Percentiles rank a stretch among this genome's conserved stretches.
These are phyloP conservation scores for Amanita exitialis DNA, from an alignment of 768 basidiomycete species.

Conservation along the genomic window DNA sequence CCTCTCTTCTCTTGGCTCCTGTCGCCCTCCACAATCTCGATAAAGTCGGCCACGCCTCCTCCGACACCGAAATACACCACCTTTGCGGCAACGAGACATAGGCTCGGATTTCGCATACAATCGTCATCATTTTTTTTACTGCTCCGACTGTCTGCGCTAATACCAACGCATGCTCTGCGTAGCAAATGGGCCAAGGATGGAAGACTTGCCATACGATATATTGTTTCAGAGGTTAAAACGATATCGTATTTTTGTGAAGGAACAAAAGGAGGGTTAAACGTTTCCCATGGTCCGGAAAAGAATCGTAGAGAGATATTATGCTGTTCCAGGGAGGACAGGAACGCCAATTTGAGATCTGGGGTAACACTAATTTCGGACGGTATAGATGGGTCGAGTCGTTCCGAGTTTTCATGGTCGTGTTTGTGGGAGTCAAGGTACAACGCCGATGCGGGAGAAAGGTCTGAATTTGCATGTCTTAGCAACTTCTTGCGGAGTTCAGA, in stretches of 20 bases:
- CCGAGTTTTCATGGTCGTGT: slow-evolving; percentile 17
- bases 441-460: slow-evolving; percentile 49
- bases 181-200: slow-evolving; percentile 47
- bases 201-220: slow-evolving; percentile 67
- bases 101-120: slow-evolving; percentile 8
- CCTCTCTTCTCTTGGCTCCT: slow-evolving; percentile 19
- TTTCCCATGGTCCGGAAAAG: slow-evolving; percentile 76
- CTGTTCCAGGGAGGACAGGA: slow-evolving; percentile 44
- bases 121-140: neutral
- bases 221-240: slow-evolving; percentile 87
- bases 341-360: slow-evolving; percentile 51
- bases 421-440: slow-evolving; percentile 25
- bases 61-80: slow-evolving; percentile 94
- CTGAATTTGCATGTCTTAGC: slow-evolving; percentile 20
- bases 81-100: slow-evolving; percentile 83
- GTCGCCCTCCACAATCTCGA: slow-evolving; percentile 36
- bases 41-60: slow-evolving; percentile 73
- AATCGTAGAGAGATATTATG: slow-evolving; percentile 58
- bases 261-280: slow-evolving; percentile 35
- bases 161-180: slow-evolving; percentile 22
- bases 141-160: neutral
- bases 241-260: slow-evolving; percentile 51
- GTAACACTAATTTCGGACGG: slow-evolving; percentile 61
- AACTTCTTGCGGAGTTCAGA: neutral
- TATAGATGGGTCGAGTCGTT: slow-evolving; percentile 18